Evolutionary conservation across 352 stramenopile genomes (phyloP).

Genomic region (Phytophthora pistaciae): DNA sequence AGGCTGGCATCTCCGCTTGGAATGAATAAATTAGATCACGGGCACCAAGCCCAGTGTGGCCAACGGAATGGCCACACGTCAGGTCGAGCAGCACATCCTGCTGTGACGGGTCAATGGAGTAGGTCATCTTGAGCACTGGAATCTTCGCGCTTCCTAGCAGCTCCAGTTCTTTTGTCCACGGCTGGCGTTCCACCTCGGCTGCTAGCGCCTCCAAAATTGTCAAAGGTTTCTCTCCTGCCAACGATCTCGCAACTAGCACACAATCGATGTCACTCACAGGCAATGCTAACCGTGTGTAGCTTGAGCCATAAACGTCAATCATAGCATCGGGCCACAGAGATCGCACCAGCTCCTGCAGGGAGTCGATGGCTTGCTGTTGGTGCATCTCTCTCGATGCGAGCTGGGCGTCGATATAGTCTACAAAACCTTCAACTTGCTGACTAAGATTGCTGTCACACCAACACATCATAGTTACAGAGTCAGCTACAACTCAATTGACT

Average conservation of each 20-base stretch:
- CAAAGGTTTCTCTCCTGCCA: slow-evolving; percentile 77
- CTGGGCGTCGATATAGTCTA: slow-evolving; percentile 57
- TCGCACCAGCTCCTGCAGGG: slow-evolving; percentile 52
- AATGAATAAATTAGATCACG: slow-evolving; percentile 93
- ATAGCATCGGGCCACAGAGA: slow-evolving; percentile 89
- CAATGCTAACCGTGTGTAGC: slow-evolving; percentile 95
- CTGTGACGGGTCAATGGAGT: slow-evolving; percentile 37
- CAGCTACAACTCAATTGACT: slow-evolving; percentile 5
- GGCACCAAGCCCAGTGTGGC: slow-evolving; percentile 95
- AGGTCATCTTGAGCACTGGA: slow-evolving; percentile 96
- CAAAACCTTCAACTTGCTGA: slow-evolving; percentile 59
- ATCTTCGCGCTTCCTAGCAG: slow-evolving; percentile 95
- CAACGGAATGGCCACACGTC: slow-evolving; percentile 94
- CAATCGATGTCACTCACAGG: slow-evolving; percentile 97
- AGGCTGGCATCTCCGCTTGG: slow-evolving; percentile 92
- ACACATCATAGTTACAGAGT: slow-evolving; percentile 9
- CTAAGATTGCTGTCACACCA: slow-evolving; percentile 50
- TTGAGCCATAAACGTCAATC: slow-evolving; percentile 97
- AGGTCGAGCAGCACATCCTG: slow-evolving; percentile 91
- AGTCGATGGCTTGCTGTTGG: slow-evolving; percentile 62
- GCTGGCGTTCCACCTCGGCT: slow-evolving; percentile 78
- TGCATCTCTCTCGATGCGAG: slow-evolving; percentile 44
- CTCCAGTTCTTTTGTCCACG: slow-evolving; percentile 91
- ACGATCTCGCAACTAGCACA: slow-evolving; percentile 92
- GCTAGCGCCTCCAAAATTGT: slow-evolving; percentile 92